These are phyloP conservation scores for Aureobasidium leucospermi DNA, from an alignment of 2,329 filamentous ascomycete genomes.

Conservation along the genomic window DNA sequence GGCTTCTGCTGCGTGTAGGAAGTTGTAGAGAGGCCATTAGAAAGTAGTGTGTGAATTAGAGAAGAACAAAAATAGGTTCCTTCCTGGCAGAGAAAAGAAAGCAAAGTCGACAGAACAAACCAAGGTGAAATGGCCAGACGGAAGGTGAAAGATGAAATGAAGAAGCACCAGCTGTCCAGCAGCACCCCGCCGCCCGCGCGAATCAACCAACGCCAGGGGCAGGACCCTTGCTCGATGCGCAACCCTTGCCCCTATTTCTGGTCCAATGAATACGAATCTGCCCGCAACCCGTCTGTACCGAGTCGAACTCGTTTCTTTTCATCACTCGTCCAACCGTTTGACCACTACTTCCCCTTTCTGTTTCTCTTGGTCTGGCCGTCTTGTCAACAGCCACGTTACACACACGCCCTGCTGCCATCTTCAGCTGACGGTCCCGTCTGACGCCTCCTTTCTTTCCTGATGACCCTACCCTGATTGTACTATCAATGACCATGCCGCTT, in stretches of 20 bases:
- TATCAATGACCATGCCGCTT: no score
- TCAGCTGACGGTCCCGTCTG: neutral
- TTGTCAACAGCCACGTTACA: neutral
- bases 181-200: neutral
- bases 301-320: neutral
- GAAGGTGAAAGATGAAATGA: neutral
- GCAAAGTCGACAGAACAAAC: neutral
- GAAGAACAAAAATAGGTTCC: neutral
- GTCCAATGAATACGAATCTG: neutral
- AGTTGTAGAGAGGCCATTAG: slow-evolving; percentile 22
- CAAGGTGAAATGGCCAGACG: neutral
- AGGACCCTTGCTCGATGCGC: neutral
- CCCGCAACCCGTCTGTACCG: neutral
- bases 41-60: neutral
- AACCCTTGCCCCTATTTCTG: neutral
- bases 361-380: neutral
- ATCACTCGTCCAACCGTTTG: neutral
- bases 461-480: no score
- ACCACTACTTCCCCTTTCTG: neutral
- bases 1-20: slow-evolving; percentile 24
- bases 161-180: slow-evolving; percentile 3
- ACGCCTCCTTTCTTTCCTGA: neutral
- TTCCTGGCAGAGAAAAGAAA: neutral
- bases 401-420: neutral
- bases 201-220: slow-evolving; percentile 5